phyloP scores from a whole-genome alignment of 208 protist species.

The Wallacemonas sp. region DNA sequence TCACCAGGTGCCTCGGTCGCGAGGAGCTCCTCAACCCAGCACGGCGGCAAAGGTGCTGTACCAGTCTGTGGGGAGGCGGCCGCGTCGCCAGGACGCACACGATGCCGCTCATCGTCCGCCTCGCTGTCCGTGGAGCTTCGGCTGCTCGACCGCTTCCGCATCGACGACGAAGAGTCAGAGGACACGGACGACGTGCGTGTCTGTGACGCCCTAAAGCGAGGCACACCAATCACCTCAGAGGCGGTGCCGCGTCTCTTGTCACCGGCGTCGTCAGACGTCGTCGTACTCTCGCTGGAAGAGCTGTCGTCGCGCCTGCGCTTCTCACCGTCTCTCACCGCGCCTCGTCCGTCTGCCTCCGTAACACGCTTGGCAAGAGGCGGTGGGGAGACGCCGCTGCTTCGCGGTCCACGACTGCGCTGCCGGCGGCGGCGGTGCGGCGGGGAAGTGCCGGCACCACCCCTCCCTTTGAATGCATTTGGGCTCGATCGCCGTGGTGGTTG shows the following conservation, averaged over 20 bases:
- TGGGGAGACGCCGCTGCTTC: neutral
- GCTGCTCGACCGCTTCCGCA: too few species aligned
- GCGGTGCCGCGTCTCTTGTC: too few species aligned
- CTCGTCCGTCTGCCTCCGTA: neutral
- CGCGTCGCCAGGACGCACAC: too few species aligned
- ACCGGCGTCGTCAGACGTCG: too few species aligned
- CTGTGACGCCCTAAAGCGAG: too few species aligned
- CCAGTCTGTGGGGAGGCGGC: too few species aligned
- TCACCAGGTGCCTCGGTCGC: neutral
- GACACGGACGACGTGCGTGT: neutral
- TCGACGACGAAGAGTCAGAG: too few species aligned
- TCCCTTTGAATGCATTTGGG: neutral
- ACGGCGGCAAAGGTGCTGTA: neutral
- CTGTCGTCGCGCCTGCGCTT: too few species aligned
- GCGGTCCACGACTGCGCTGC: neutral
- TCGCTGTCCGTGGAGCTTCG: neutral
- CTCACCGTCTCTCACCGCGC: constrained; percentile 1
- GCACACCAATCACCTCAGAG: too few species aligned
- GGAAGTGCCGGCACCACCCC: constrained; percentile 7
- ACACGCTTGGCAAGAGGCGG: too few species aligned
- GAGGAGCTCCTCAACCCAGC: constrained; percentile 51
- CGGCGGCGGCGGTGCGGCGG: constrained; percentile 3
- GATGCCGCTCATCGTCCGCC: neutral
- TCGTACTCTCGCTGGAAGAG: too few species aligned
- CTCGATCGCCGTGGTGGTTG: neutral